Base-by-base conservation (phyloP, 1,284 basidiomycete genomes). In the Cystobasidium pallidum region DNA sequence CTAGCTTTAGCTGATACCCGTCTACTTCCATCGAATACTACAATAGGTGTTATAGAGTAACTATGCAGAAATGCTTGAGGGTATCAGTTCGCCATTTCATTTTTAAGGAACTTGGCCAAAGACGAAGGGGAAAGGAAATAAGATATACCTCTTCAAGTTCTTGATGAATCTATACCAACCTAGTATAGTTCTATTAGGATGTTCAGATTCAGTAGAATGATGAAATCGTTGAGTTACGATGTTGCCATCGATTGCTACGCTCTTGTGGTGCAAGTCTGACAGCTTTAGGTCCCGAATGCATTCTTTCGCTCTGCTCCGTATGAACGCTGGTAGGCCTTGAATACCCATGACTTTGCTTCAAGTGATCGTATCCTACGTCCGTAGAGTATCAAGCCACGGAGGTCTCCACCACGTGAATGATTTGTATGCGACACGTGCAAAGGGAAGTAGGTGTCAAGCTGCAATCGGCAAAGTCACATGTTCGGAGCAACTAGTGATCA, bases 101-200 rank as follows among this genome's bases (percentile, higher is more conserved):
- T n/a, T 47, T 6, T 47, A n/a, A 28, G 52, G 3, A 30, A 21
- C 24, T 28, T 13, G 24, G 13, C 39, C 8, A 41, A 41, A 41
- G 15, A 15, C 39, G 39, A 15, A 41, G 39, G 39, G 15, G 39
- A 8, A 41, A 8, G 39, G 39, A 41, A 41, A 34, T n/a, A 10
- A 41, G 32, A 30, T 19, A 49, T 41, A 64, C 62, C 55, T 65
- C 32, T 54, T 57, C 32, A 74, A 28, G 57, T 67, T 62, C 24
- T 45, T 52, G 19, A 74, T 59, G 73, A 74, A 74, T 32, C 70
- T 70, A 39, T 74, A 74, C 73, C 73, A 74, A 11, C 47, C 36
- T 28, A 72, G 28, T 11, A 72, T 62, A 39, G 62, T 61, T 32
- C 41, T 39, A 72, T 57, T 59, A 39, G 51, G 59, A 34, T 73